phyloP scores from a whole-genome alignment of 306 rosid species.

The Prunus salicina region DNA sequence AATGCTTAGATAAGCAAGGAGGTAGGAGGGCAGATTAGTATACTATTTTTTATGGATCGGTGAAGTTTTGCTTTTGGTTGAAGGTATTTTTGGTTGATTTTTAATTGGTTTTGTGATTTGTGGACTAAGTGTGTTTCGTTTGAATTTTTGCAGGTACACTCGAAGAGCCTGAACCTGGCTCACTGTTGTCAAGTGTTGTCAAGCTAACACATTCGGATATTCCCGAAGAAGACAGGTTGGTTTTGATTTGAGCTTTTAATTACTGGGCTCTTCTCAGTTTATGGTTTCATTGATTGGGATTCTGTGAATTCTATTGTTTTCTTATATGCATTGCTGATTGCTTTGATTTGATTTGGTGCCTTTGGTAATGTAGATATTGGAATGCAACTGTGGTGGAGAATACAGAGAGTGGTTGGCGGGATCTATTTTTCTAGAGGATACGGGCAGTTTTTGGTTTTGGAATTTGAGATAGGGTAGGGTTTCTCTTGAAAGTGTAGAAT shows the following conservation, averaged over 20 bases:
- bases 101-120: neutral
- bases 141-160: conserved; percentile 59
- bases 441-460: conserved; percentile 96
- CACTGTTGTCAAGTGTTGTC: conserved; percentile 56
- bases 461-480: conserved; percentile 36
- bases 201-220: conserved; percentile 76
- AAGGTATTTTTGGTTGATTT: neutral
- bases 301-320: neutral
- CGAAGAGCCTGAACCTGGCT: conserved; percentile 84
- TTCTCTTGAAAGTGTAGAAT: neutral
- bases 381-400: conserved; percentile 95
- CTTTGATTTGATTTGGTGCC: neutral
- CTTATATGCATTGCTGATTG: conserved; percentile 3
- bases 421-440: conserved; percentile 87
- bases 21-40: conserved; percentile 75
- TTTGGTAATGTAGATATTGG: conserved; percentile 54
- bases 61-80: conserved; percentile 8
- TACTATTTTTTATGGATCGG: conserved; percentile 75
- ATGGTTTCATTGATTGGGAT: neutral
- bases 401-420: conserved; percentile 96
- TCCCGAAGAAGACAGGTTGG: conserved; percentile 90
- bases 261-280: neutral
- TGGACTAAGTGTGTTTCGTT: neutral
- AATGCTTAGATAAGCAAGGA: conserved; percentile 85
- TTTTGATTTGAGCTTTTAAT: neutral